Evolutionary conservation across 2,329 filamentous ascomycete genomes (phyloP).

Genomic region (Sclerotinia sclerotiorum): DNA sequence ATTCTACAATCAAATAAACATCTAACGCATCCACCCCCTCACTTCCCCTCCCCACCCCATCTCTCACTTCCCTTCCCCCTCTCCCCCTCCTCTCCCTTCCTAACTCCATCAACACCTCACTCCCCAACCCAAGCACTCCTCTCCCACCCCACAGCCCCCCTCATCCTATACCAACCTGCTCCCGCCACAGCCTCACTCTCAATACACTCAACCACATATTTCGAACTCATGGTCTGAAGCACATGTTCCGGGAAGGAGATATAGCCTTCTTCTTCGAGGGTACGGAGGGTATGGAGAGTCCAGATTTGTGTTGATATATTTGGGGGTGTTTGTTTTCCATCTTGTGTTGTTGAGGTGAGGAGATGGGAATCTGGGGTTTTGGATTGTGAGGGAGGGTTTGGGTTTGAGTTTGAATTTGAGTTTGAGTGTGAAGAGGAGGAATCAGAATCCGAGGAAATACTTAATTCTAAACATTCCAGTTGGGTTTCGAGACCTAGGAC

Average conservation of each 20-base stretch:
- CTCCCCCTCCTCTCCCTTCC: too few species aligned
- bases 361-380: too few species aligned
- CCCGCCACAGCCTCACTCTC: slow-evolving; percentile 7
- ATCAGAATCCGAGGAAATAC: background rate
- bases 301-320: background rate
- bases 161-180: slow-evolving; percentile 8
- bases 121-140: slow-evolving; percentile 9
- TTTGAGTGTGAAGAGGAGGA: rapidly evolving
- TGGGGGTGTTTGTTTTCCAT: too few species aligned
- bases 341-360: too few species aligned
- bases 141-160: slow-evolving; percentile 6
- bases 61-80: too few species aligned
- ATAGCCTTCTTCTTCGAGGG: background rate
- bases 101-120: background rate
- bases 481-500: background rate
- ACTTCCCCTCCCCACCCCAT: too few species aligned
- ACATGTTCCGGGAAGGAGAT: slow-evolving; percentile 3
- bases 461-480: background rate
- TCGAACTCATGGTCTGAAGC: background rate
- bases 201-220: slow-evolving; percentile 17
- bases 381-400: too few species aligned
- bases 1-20: too few species aligned
- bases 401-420: background rate
- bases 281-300: background rate
- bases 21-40: background rate